Evolutionary conservation across 2,329 filamentous ascomycete species (phyloP).

Genomic region (Parasarocladium wereldwijsianum): DNA sequence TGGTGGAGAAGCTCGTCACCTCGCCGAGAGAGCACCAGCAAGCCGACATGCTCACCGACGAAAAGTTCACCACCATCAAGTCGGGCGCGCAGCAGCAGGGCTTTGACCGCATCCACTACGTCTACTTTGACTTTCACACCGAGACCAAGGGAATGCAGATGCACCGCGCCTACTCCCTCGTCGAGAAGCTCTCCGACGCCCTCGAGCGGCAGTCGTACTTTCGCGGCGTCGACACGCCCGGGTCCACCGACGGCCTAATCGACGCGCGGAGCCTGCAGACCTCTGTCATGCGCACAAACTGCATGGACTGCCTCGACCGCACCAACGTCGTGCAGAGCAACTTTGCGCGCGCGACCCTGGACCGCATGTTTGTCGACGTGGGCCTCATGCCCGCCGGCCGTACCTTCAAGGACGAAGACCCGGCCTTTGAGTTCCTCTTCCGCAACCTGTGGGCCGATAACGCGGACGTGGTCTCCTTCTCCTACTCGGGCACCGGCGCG

Average conservation of each 20-base stretch:
- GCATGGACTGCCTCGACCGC: constrained; percentile 97
- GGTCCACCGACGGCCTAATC: constrained; percentile 51
- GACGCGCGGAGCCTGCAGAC: constrained; percentile 73
- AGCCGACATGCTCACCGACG: constrained; percentile 50
- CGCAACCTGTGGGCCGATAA: constrained; percentile 98
- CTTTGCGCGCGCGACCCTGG: constrained; percentile 78
- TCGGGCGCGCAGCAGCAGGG: constrained; percentile 39
- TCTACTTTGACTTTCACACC: constrained; percentile 97
- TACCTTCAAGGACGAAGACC: constrained; percentile 61
- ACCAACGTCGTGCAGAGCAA: constrained; percentile 98
- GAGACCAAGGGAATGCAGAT: constrained; percentile 93
- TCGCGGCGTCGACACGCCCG: constrained; percentile 75
- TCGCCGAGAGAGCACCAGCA: constrained; percentile 52
- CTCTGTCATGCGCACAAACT: constrained; percentile 90
- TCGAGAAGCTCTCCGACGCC: constrained; percentile 67
- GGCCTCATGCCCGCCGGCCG: constrained; percentile 66
- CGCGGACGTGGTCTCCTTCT: constrained; percentile 81
- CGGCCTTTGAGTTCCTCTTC: constrained; percentile 77
- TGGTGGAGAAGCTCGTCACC: constrained; percentile 63
- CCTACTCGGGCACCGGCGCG: constrained; percentile 90
- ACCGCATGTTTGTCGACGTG: constrained; percentile 74
- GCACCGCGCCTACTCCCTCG: constrained; percentile 76
- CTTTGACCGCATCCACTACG: constrained; percentile 79
- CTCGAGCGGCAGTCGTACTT: constrained; percentile 79
- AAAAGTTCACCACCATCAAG: constrained; percentile 73